Base-by-base conservation (phyloP, 352 stramenopile species). In the Pythium folliculosum region DNA sequence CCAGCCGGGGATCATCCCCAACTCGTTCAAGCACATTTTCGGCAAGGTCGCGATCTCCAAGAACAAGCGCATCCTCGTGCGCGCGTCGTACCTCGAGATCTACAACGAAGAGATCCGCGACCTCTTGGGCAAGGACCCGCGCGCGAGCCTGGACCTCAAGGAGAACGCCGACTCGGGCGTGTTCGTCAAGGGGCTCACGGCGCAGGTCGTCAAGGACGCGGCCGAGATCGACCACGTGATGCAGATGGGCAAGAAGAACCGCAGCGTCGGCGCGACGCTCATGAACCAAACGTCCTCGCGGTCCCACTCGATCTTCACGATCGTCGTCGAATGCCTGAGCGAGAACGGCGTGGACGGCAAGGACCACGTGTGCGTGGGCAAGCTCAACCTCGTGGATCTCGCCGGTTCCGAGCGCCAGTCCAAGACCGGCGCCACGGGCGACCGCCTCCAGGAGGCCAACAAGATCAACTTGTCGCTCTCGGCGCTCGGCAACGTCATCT, bases 31-130 rank as follows among this genome's bases (percentile, higher is more conserved):
- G 54, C 89, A 97, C 81, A 88, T 97, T 23, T 97, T 97, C 66
- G 89, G 96, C 67, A 91, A 91, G 38, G 79, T 93, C 40, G 83
- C 86, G 16, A 94, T 93, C 64, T 88, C 86, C 16, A 91, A 90
- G 43, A 96, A 97, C 70, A 96, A 98, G 56, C 96, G 98, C 69
- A 99, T 98, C 70, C 81, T 99, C 30, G 97, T 99, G 23, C 86
- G 95, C 44, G 90, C 95, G 44, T 98, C 87, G 10, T 99, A 98
- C 69, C 81, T 98, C 30, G 97, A 99, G 77, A 98, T 99, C 70
- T 99, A 99, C 81, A 99, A 99, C 70, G 97, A 99, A 81, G 94
- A 99, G 71, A 98, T 99, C 67, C 80, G 93, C 23, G 97, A 99
- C 70, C 75, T 99, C 37, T 73, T 99, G 37, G 90, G 84, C 21